These are phyloP conservation scores for Closterium sp. DNA, from an alignment of 139 green algal species.

Conservation along the genomic window DNA sequence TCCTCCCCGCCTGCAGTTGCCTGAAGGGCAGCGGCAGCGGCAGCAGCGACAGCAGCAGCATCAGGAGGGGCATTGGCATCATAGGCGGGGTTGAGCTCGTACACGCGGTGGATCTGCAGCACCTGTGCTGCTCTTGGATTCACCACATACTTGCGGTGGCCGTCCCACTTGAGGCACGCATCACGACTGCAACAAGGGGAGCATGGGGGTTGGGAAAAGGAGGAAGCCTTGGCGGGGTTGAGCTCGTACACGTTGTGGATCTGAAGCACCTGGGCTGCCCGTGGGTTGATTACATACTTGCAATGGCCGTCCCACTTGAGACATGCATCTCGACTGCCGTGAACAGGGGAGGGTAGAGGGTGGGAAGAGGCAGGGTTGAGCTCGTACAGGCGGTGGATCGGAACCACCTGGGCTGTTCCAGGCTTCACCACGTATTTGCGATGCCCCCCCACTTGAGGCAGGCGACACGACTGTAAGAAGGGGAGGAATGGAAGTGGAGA, in stretches of 20 bases:
- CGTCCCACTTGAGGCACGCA: conserved; percentile 23
- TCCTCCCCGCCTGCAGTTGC: background rate
- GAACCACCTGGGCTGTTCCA: too few relatives aligned
- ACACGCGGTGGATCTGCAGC: conserved; percentile 32
- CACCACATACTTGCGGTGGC: conserved; percentile 36
- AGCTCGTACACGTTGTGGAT: conserved; percentile 11
- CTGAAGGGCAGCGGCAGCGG: background rate
- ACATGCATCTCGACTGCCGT: conserved; percentile 19
- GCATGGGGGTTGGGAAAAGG: background rate
- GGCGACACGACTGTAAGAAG: too few relatives aligned
- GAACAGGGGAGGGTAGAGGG: background rate
- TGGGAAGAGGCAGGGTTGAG: too few relatives aligned
- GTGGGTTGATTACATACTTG: conserved; percentile 25
- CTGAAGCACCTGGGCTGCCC: conserved; percentile 4
- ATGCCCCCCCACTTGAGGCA: too few relatives aligned
- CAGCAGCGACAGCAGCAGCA: background rate
- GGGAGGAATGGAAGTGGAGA: too few relatives aligned
- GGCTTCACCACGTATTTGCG: too few relatives aligned
- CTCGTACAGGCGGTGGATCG: too few relatives aligned
- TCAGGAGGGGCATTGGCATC: background rate
- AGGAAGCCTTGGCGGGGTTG: background rate
- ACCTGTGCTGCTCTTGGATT: conserved; percentile 1
- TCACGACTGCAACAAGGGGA: conserved; percentile 10
- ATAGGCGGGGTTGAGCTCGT: background rate
- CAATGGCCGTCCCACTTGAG: conserved; percentile 19